Evolutionary conservation across 2,329 filamentous ascomycete species (phyloP).

Genomic region (Trichoderma cornu-damae): DNA sequence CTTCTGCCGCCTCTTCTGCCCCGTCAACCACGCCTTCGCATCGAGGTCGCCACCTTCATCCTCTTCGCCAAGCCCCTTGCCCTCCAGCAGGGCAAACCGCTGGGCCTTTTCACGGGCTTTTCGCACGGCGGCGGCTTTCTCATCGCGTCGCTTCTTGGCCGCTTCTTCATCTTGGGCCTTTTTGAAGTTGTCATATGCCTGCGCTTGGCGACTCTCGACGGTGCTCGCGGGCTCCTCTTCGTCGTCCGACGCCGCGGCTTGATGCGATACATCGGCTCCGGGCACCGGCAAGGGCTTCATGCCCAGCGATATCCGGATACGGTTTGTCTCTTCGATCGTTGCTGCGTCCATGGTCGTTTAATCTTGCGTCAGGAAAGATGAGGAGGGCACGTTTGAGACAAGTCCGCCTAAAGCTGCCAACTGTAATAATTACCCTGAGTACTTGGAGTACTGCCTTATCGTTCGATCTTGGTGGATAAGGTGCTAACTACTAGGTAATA

Average conservation of each 20-base stretch:
- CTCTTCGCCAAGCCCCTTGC: conserved; percentile 75
- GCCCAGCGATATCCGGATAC: conserved; percentile 81
- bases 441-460: no score
- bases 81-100: conserved; percentile 69
- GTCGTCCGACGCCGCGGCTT: conserved; percentile 49
- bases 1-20: conserved; percentile 90
- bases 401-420: background rate
- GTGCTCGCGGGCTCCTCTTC: conserved; percentile 75
- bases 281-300: conserved; percentile 85
- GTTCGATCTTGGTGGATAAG: background rate
- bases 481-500: background rate
- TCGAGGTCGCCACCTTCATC: conserved; percentile 63
- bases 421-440: no score
- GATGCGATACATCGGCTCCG: conserved; percentile 44
- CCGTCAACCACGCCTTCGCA: conserved; percentile 79
- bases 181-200: conserved; percentile 67
- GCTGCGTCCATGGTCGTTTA: conserved; percentile 53
- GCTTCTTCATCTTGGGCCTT: conserved; percentile 64
- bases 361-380: background rate
- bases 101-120: conserved; percentile 81
- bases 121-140: conserved; percentile 75
- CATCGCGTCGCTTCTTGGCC: conserved; percentile 72
- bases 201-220: conserved; percentile 71
- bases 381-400: background rate
- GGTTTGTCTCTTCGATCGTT: conserved; percentile 89